phyloP scores from a whole-genome alignment of 1,284 basidiomycete genomes.

The Trametes polyzona region DNA sequence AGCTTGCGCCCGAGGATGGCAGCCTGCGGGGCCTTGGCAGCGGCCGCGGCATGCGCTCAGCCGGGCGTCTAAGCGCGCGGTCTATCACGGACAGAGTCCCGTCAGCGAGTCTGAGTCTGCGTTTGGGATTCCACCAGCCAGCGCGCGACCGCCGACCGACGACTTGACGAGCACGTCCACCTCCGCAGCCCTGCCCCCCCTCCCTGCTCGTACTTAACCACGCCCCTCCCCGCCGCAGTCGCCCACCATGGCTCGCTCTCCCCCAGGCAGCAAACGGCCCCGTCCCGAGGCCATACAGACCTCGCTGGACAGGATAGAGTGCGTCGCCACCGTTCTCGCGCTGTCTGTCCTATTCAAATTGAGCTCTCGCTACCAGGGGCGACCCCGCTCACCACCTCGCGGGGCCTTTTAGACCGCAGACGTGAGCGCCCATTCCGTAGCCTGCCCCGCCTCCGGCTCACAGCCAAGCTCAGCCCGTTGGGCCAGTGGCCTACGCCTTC shows the following conservation, averaged over 20 bases:
- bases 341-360: conserved; percentile 16
- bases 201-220: background rate
- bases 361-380: conserved; percentile 38
- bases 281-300: conserved; percentile 22
- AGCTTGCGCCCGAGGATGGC: too few relatives aligned
- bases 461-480: conserved; percentile 7
- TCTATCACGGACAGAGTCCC: background rate
- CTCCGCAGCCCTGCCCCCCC: background rate
- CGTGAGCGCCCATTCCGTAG: conserved; percentile 40
- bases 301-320: conserved; percentile 24
- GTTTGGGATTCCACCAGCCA: too few relatives aligned
- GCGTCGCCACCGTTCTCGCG: conserved; percentile 6
- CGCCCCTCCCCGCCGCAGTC: background rate
- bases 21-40: background rate
- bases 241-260: conserved; percentile 1
- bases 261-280: conserved; percentile 2
- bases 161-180: background rate
- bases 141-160: too few relatives aligned
- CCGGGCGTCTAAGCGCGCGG: background rate
- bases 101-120: too few relatives aligned
- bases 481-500: conserved; percentile 13
- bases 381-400: conserved; percentile 61
- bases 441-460: background rate
- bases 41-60: background rate
- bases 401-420: conserved; percentile 63